A percentile compares a stretch with the other conserved stretches of the same genome.
Conservation (phyloP, 2,329 filamentous ascomycete species). For the Leptographium galeiforme region DNA sequence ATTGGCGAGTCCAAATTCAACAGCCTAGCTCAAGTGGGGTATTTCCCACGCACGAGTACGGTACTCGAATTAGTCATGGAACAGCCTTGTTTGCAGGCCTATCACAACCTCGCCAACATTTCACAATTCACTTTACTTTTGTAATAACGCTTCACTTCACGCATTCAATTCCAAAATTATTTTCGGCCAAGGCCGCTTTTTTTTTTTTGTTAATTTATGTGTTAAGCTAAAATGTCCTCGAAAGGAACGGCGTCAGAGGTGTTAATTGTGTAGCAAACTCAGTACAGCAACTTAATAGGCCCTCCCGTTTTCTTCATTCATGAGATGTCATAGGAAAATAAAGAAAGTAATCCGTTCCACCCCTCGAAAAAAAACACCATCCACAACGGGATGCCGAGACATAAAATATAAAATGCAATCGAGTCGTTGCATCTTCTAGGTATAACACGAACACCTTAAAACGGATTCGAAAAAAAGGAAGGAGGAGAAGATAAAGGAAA, state of each 20-base stretch:
- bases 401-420: background rate
- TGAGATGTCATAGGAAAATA: background rate
- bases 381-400: background rate
- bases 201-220: background rate
- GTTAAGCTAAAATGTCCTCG: background rate
- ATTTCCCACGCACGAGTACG: too few relatives aligned
- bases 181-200: conserved; percentile 3
- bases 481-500: conserved; percentile 5
- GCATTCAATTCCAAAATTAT: conserved; percentile 4
- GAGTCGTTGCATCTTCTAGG: background rate
- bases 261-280: background rate
- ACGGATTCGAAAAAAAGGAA: conserved; percentile 3
- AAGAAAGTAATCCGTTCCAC: background rate
- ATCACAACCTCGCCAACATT: too few relatives aligned
- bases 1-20: too few relatives aligned
- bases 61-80: too few relatives aligned
- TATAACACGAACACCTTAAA: background rate
- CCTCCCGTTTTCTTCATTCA: background rate
- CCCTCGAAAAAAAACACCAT: background rate
- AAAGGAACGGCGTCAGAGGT: background rate
- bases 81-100: too few relatives aligned
- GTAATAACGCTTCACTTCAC: too few relatives aligned
- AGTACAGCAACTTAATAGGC: background rate
- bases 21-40: too few relatives aligned
- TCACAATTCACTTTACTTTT: too few relatives aligned